phyloP scores from a whole-genome alignment of 148 eudicot species.

The Euryodendron excelsum region DNA sequence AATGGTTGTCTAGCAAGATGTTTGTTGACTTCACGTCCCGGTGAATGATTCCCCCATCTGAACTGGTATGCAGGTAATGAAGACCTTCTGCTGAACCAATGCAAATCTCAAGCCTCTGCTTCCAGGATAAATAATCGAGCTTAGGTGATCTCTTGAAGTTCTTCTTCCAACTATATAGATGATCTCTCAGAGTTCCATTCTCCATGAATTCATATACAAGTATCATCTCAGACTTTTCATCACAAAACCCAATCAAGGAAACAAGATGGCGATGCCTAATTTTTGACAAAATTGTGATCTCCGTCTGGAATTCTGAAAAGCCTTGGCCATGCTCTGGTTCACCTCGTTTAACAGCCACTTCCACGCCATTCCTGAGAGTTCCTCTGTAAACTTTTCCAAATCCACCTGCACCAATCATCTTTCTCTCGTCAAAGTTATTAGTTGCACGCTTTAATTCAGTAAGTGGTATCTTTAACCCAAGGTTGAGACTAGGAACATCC shows the following conservation, averaged over 20 bases:
- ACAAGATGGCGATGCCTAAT: conserved; percentile 58
- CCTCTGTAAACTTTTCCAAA: conserved; percentile 61
- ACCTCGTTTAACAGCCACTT: conserved; percentile 59
- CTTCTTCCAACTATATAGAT: conserved; percentile 24
- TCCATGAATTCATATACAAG: conserved; percentile 65
- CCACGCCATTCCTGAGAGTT: conserved; percentile 24
- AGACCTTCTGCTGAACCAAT: conserved; percentile 48
- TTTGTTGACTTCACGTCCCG: conserved; percentile 68
- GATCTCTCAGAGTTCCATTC: conserved; percentile 47
- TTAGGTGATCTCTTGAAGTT: neutral
- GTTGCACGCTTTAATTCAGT: conserved; percentile 38
- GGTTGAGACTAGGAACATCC: conserved; percentile 32
- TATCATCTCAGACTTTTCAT: conserved; percentile 53
- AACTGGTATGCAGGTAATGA: conserved; percentile 50
- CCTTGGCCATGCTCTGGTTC: conserved; percentile 46
- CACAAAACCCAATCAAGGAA: conserved; percentile 49
- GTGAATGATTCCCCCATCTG: conserved; percentile 48
- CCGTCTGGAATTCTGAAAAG: conserved; percentile 50
- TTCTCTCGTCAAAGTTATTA: conserved; percentile 29
- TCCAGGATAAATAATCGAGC: conserved; percentile 32
- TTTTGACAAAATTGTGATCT: conserved; percentile 42
- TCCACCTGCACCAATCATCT: conserved; percentile 53
- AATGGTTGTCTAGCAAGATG: conserved; percentile 45
- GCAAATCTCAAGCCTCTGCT: conserved; percentile 51
- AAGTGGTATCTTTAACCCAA: conserved; percentile 37